These are phyloP conservation scores for Hericium coralloides DNA, from an alignment of 768 basidiomycete species.

Conservation along the genomic window DNA sequence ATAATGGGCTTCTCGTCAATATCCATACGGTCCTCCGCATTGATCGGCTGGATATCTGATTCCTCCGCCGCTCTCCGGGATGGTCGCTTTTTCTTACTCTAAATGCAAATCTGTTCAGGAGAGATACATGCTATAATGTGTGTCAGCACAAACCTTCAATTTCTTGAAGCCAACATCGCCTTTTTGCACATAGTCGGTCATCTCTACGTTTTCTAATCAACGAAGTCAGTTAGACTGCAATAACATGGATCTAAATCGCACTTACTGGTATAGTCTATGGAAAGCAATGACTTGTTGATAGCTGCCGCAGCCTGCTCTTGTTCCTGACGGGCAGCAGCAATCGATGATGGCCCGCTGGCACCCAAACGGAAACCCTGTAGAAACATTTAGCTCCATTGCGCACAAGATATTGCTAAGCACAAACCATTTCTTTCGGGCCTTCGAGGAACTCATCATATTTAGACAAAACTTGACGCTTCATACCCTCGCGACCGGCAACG, in stretches of 20 bases:
- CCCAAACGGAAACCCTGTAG: slow-evolving; percentile 83
- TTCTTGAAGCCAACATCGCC: slow-evolving; percentile 95
- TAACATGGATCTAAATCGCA: slow-evolving; percentile 10
- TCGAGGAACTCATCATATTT: slow-evolving; percentile 94
- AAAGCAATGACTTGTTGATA: slow-evolving; percentile 73
- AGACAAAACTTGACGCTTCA: slow-evolving; percentile 73
- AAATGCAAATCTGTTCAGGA: neutral
- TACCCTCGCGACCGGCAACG: slow-evolving; percentile 57
- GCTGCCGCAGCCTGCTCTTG: slow-evolving; percentile 44
- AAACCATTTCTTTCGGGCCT: slow-evolving; percentile 59
- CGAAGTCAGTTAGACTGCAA: slow-evolving; percentile 6
- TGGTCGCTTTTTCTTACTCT: slow-evolving; percentile 92
- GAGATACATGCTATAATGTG: neutral
- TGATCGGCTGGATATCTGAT: slow-evolving; percentile 32
- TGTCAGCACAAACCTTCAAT: slow-evolving; percentile 50
- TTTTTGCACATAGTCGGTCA: slow-evolving; percentile 83
- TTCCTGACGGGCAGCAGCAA: slow-evolving; percentile 31
- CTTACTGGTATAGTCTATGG: slow-evolving; percentile 88
- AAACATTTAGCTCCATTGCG: slow-evolving; percentile 5
- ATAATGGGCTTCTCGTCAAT: slow-evolving; percentile 69
- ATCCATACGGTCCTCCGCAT: slow-evolving; percentile 58
- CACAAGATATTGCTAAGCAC: slow-evolving; percentile 12
- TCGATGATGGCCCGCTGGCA: slow-evolving; percentile 34
- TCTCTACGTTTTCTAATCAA: slow-evolving; percentile 69
- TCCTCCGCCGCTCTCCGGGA: slow-evolving; percentile 58